These are phyloP conservation scores for Clarkia xantiana DNA, from an alignment of 345 rosid species.

Conservation along the genomic window DNA sequence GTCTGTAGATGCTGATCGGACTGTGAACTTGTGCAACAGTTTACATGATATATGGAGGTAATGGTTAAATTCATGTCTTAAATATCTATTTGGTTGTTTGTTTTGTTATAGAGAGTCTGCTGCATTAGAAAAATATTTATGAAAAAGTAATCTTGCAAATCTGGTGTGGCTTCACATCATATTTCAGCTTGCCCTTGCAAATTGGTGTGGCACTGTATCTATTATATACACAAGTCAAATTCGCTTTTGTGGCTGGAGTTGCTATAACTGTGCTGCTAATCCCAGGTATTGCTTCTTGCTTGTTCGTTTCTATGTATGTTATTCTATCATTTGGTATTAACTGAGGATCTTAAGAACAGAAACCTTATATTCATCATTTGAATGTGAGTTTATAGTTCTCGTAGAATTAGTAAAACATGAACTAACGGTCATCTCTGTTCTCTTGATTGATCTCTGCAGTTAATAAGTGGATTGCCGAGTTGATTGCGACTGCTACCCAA, in stretches of 20 bases:
- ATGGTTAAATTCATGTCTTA: constrained; percentile 2
- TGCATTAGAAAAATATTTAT: neutral
- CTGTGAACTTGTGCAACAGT: constrained; percentile 73
- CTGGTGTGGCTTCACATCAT: neutral
- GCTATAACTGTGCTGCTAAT: constrained; percentile 63
- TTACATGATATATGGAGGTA: constrained; percentile 96
- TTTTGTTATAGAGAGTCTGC: too few relatives aligned
- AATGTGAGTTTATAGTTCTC: too few relatives aligned
- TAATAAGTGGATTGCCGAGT: constrained; percentile 75
- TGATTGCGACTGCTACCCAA: constrained; percentile 81
- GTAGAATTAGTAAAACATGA: too few relatives aligned
- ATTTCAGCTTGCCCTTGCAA: constrained; percentile 85
- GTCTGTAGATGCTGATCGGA: constrained; percentile 93
- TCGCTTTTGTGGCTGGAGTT: constrained; percentile 77
- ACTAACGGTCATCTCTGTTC: too few relatives aligned
- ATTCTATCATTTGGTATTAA: too few relatives aligned
- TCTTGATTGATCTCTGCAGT: constrained; percentile 50
- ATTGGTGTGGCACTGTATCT: constrained; percentile 78
- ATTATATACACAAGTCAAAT: constrained; percentile 76
- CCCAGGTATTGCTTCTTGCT: constrained; percentile 40
- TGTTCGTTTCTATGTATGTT: constrained; percentile 5
- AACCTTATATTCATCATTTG: too few relatives aligned
- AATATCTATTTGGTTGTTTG: too few relatives aligned
- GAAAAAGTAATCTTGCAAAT: neutral
- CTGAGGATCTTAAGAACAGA: too few relatives aligned